phyloP scores from a whole-genome alignment of 1,139 yeast genomes.

The Candida freyschussii region DNA sequence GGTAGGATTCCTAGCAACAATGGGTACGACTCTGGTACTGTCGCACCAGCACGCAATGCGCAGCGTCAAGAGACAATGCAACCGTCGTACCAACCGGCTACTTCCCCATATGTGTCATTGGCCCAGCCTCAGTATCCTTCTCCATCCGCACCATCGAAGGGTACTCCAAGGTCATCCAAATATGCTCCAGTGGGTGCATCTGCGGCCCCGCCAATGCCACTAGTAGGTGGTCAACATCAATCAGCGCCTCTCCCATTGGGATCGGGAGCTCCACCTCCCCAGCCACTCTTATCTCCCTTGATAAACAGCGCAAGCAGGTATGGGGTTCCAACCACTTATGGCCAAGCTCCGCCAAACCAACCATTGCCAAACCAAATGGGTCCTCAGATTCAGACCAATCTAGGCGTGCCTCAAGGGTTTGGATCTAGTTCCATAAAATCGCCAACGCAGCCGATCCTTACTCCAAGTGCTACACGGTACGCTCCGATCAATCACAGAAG shows the following conservation, averaged over 20 bases:
- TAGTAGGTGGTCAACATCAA: background rate
- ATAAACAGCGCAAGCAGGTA: constrained; percentile 9
- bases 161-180: constrained; percentile 2
- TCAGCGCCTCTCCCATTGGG: background rate
- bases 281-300: constrained; percentile 13
- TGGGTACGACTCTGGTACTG: no score
- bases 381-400: constrained; percentile 5
- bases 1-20: no score
- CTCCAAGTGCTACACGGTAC: constrained; percentile 29
- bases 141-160: no score
- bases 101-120: no score
- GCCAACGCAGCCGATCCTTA: constrained; percentile 19
- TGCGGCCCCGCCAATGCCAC: background rate
- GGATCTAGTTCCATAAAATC: constrained; percentile 12
- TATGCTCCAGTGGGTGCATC: constrained; percentile 7
- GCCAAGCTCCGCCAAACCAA: constrained; percentile 1
- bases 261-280: constrained; percentile 2
- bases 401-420: constrained; percentile 1
- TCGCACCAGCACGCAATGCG: no score
- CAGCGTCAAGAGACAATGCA: no score
- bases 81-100: no score
- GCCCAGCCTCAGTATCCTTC: no score
- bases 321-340: constrained; percentile 3
- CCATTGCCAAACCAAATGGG: background rate
- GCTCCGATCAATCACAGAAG: constrained; percentile 36